Base-by-base conservation (phyloP, 257 asterid genomes). In the Scutellaria barbata region DNA sequence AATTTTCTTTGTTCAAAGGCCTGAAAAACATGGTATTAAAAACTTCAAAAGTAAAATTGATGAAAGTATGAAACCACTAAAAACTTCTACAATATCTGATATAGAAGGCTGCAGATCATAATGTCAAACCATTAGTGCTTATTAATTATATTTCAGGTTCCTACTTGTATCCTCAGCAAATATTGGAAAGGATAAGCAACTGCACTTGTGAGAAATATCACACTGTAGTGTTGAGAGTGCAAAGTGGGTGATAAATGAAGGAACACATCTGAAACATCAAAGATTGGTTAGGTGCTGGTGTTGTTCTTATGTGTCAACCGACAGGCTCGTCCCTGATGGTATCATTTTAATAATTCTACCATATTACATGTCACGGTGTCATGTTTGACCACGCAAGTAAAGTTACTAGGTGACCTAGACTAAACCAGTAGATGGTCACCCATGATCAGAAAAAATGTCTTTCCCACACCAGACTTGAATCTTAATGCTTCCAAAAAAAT, bases 1-100 rank as follows among this genome's bases (percentile, higher is more conserved):
- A 40, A 65, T 64, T n/a, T 40, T 53, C 72, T 65, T 35, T 14
- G 48, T 58, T 42, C 63, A 13, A 66, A 62, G 42, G 66, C 77
- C 78, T 65, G 77, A 35, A 69, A 72, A 67, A 45, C 13, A 37
- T 12, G 7, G 50, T 61, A 69, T 47, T 43, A 17, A n/a, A 45
- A 54, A 45, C 35, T n/a, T 30, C 60, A 42, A 46, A 46, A 9
- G 30, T 50, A 64, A 40, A 7, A 48, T 4, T 30, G 30, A 25
- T 25, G 35, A 30, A 30, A 30, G 35, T 41, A 20, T 54, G 25
- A 66, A 56, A 70, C 68, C 18, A 11, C 11, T 18, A 42, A 20
- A 61, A 14, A 22, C 39, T 8, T 64, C 77, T 48, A 37, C 30
- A 56, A 66, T 59, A 62, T 58, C 22, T 18, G 47, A 62, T 10